These are phyloP conservation scores for Parathielavia appendiculata DNA, from an alignment of 495 filamentous ascomycete genomes.

Conservation along the genomic window DNA sequence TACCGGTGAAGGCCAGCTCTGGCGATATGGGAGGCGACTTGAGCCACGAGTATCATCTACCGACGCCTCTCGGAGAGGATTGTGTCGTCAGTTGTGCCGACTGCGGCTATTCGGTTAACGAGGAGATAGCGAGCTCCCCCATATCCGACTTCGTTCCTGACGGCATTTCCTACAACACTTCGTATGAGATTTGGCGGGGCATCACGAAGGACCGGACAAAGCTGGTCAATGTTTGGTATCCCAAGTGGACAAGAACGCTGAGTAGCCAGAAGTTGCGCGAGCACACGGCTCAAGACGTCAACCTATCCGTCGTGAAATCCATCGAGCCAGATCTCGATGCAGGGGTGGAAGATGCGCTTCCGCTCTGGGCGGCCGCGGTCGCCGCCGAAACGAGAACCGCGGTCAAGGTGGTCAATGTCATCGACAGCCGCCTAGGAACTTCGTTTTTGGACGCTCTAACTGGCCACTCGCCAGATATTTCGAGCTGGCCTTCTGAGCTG, in stretches of 20 bases:
- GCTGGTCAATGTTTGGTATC: conserved; percentile 64
- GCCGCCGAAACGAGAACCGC: conserved; percentile 14
- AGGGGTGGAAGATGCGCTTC: conserved; percentile 56
- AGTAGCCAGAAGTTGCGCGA: conserved; percentile 12
- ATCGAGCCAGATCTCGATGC: conserved; percentile 70
- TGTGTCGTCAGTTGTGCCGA: conserved; percentile 65
- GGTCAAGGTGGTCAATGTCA: conserved; percentile 45
- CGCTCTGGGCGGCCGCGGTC: conserved; percentile 48
- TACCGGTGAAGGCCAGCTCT: conserved; percentile 84
- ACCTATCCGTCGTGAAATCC: conserved; percentile 64
- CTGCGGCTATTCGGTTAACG: conserved; percentile 78
- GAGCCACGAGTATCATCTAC: conserved; percentile 92
- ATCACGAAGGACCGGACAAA: conserved; percentile 63
- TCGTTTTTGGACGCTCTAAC: conserved; percentile 9
- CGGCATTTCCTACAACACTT: conserved; percentile 6
- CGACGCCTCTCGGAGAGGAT: conserved; percentile 79
- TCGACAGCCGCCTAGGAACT: conserved; percentile 40
- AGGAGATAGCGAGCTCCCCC: conserved; percentile 55
- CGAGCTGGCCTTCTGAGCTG: conserved; percentile 26
- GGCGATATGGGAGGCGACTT: conserved; percentile 92
- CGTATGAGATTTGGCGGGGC: conserved; percentile 53
- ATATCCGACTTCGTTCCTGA: conserved; percentile 5
- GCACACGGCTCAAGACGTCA: conserved; percentile 50
- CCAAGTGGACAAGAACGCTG: conserved; percentile 29
- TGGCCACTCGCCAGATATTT: background rate